Conservation (phyloP, 2,329 filamentous ascomycete species). For the Venturia pyrina region DNA sequence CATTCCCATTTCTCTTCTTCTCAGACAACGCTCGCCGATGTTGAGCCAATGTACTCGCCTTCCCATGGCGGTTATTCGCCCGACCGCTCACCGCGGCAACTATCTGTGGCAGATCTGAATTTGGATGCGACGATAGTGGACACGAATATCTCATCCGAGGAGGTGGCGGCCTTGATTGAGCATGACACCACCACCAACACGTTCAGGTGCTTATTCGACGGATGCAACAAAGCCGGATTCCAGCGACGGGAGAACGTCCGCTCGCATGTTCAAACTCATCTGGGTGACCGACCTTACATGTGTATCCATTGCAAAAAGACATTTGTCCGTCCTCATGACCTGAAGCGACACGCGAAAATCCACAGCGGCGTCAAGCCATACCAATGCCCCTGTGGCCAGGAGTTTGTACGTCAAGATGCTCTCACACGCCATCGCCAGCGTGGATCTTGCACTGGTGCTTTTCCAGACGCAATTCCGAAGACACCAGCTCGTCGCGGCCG, state of each 20-base stretch:
- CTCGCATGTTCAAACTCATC: constrained; percentile 93
- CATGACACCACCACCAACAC: constrained; percentile 33
- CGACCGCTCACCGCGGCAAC: constrained; percentile 30
- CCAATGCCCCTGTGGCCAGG: constrained; percentile 86
- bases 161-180: constrained; percentile 44
- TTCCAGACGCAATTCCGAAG: constrained; percentile 59
- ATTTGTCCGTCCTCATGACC: constrained; percentile 93
- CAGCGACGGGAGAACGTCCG: constrained; percentile 99
- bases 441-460: constrained; percentile 92
- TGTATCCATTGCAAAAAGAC: constrained; percentile 91
- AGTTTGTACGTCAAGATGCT: constrained; percentile 90
- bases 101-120: constrained; percentile 40
- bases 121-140: constrained; percentile 53
- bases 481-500: constrained; percentile 44
- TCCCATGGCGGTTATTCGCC: constrained; percentile 21
- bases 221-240: constrained; percentile 72
- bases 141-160: constrained; percentile 79
- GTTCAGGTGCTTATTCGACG: constrained; percentile 45
- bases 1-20: constrained; percentile 8
- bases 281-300: constrained; percentile 90
- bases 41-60: constrained; percentile 18
- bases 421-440: constrained; percentile 88
- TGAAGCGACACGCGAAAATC: constrained; percentile 95
- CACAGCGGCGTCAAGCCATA: constrained; percentile 95
- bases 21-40: constrained; percentile 15